Percentiles rank a stretch among this genome's conserved stretches.
Evolutionary conservation across 1,284 basidiomycete species (phyloP).

Genomic region (Coniferiporia weirii): DNA sequence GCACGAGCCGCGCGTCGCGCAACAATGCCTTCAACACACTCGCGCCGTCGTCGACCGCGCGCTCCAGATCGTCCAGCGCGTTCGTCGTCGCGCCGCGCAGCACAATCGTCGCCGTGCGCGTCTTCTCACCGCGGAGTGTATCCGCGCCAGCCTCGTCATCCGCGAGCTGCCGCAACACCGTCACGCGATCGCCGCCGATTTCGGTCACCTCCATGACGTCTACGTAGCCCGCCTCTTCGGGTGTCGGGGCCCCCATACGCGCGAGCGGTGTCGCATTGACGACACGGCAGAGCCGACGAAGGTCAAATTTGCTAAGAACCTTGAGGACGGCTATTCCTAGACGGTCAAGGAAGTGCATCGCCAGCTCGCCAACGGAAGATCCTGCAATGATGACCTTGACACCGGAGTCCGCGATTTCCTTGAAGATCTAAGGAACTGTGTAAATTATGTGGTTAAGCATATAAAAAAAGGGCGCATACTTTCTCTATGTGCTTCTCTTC

Average conservation of each 20-base stretch:
- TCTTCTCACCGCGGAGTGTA: slow-evolving; percentile 54
- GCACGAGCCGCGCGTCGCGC: slow-evolving; percentile 86
- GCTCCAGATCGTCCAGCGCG: slow-evolving; percentile 91
- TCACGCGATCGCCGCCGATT: slow-evolving; percentile 97
- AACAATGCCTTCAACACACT: slow-evolving; percentile 94
- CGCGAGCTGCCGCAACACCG: slow-evolving; percentile 86
- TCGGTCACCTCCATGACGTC: slow-evolving; percentile 95
- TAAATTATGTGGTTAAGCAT: not conserved
- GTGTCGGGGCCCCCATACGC: slow-evolving; percentile 90
- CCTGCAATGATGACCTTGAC: slow-evolving; percentile 94
- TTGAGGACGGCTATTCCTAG: slow-evolving; percentile 94
- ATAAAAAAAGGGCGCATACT: slow-evolving; percentile 37
- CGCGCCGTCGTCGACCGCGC: slow-evolving; percentile 95
- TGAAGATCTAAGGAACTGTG: slow-evolving; percentile 67
- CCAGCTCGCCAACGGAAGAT: slow-evolving; percentile 90
- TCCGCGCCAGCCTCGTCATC: slow-evolving; percentile 57
- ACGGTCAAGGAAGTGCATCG: slow-evolving; percentile 95
- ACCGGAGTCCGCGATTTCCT: slow-evolving; percentile 95
- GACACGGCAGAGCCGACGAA: slow-evolving; percentile 90
- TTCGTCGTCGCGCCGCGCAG: slow-evolving; percentile 95
- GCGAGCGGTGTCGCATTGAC: slow-evolving; percentile 96
- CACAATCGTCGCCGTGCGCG: slow-evolving; percentile 89
- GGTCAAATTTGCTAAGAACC: slow-evolving; percentile 97
- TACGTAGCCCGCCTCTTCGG: slow-evolving; percentile 93
- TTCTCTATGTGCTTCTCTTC: slow-evolving; percentile 96